Evolutionary conservation across 805 yeast genomes (phyloP), one percentile per base, ranked within the genome.

Genomic region (Hanseniaspora valbyensis): DNA sequence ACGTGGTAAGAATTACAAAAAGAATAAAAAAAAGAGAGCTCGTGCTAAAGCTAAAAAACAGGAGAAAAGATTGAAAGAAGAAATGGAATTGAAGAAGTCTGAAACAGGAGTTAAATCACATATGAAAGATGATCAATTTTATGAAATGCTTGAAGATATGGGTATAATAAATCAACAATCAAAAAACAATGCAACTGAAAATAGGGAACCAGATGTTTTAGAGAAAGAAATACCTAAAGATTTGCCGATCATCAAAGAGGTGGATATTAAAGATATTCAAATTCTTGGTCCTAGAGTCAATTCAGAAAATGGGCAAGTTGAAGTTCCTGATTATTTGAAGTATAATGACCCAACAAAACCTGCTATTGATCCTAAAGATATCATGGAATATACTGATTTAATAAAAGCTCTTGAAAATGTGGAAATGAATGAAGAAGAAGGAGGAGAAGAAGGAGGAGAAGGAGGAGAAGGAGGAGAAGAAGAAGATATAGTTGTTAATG

Each of bases 381-480:
- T 65, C 32, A 44, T 65, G 53, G 67, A 64, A 37, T 59, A 61
- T 40, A 66, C 61, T 42, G 59, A 57, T 33, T 19, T 56, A 24
- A 63, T 59, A 10, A 63, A 59, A 44, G 64, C 45, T 2, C 28
- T 58, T 9, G 55, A 60, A 36, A 28, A 53, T 0, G 54, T 55
- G 16, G 59, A 58, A 8, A 42, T 59, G 12, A 46, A 53, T 2
- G 63, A 61, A 45, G 61, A 60, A 45, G 58, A 54, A 46, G 60
- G 55, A 14, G 48, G 21, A 5, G 21, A 16, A 14, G 22, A 18
- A 18, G 21, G 14, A 3, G 24, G 28, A 2, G 33, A 44, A 0
- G 33, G 21, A 3, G 34, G 13, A 10, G 6, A 9, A 12, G 25
- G 7, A 36, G 24, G 22, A n/a, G n/a, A n/a, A 16, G 33, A 37